A percentile compares a stretch with the other conserved stretches of the same genome.
These are phyloP conservation scores for Rauvolfia tetraphylla DNA, from an alignment of 257 asterid genomes.

Conservation along the genomic window DNA sequence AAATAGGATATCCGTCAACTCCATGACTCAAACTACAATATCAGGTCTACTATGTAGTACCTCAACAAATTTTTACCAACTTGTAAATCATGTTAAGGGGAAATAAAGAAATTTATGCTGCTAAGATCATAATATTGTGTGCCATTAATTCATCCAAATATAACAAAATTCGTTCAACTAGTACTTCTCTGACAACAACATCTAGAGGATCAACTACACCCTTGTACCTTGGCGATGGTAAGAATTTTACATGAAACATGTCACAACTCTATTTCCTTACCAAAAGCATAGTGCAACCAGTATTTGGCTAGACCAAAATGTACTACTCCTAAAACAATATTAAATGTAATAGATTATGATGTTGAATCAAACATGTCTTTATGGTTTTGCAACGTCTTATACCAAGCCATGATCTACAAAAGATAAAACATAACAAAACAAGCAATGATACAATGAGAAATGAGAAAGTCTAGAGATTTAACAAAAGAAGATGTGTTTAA, in stretches of 20 bases:
- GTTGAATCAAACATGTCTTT: not conserved
- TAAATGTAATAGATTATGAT: not conserved
- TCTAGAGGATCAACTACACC: slow-evolving; percentile 90
- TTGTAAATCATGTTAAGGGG: not conserved
- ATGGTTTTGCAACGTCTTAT: not conserved
- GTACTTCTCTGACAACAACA: slow-evolving; percentile 84
- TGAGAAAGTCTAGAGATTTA: not conserved
- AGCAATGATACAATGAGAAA: not conserved
- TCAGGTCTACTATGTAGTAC: too few relatives aligned
- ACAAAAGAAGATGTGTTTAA: not conserved
- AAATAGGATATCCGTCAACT: not conserved
- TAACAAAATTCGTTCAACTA: slow-evolving; percentile 75
- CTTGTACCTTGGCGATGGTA: slow-evolving; percentile 67
- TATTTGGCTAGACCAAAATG: not conserved
- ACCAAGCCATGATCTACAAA: not conserved
- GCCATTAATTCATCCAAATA: slow-evolving; percentile 98
- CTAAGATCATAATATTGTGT: slow-evolving; percentile 18
- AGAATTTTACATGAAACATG: not conserved
- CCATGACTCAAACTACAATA: too few relatives aligned
- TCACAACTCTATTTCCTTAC: not conserved
- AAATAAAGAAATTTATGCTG: slow-evolving; percentile 7
- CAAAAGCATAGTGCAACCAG: not conserved
- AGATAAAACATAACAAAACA: not conserved
- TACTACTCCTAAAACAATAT: not conserved
- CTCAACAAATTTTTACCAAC: not conserved